phyloP scores from a whole-genome alignment of 257 asterid genomes.

The Solanum bukasovii region DNA sequence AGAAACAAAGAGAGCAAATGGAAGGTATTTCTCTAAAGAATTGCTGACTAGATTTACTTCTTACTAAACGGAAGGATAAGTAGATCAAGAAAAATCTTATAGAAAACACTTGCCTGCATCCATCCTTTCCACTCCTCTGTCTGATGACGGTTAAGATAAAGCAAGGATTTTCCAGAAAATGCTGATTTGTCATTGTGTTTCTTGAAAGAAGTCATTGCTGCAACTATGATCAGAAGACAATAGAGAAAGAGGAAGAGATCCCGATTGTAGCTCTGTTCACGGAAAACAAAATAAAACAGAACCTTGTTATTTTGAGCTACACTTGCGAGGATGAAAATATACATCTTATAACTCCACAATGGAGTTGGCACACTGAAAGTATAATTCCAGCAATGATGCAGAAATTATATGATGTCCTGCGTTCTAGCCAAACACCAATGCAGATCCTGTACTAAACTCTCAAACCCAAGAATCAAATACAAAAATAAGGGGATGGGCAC shows the following conservation, averaged over 20 bases:
- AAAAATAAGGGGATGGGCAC: background rate
- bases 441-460: background rate
- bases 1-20: background rate
- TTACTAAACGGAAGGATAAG: background rate
- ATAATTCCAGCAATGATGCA: background rate
- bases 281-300: constrained; percentile 10
- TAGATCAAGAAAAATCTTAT: background rate
- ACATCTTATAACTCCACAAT: background rate
- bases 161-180: constrained; percentile 72
- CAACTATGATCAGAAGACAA: constrained; percentile 69
- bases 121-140: constrained; percentile 98
- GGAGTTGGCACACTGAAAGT: background rate
- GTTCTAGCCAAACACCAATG: background rate
- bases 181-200: constrained; percentile 83
- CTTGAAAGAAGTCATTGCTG: constrained; percentile 85
- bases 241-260: constrained; percentile 78
- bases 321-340: background rate
- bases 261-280: constrained; percentile 83
- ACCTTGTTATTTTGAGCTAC: constrained; percentile 5
- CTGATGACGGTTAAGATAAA: constrained; percentile 91
- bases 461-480: background rate
- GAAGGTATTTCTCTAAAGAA: background rate
- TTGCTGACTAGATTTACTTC: background rate
- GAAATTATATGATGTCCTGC: background rate
- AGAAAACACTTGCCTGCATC: constrained; percentile 73